Percentiles rank a stretch among this genome's conserved stretches.
phyloP scores from a whole-genome alignment of 1,284 basidiomycete species.

The Cryptococcus jaspeensis region DNA sequence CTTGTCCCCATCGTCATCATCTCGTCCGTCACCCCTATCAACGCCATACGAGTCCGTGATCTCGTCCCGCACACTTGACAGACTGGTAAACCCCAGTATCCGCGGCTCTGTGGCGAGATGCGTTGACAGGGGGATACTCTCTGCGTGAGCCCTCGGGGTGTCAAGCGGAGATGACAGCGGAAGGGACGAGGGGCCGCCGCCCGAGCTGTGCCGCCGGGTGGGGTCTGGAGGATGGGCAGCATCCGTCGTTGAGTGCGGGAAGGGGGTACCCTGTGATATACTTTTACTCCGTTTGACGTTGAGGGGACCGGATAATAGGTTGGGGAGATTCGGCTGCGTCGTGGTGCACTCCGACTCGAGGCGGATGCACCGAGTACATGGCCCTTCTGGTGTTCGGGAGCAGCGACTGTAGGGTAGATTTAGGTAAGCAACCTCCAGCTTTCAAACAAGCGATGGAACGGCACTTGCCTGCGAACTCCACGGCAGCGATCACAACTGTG shows the following conservation, averaged over 20 bases:
- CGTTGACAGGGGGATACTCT: slow-evolving; percentile 1
- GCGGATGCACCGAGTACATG: slow-evolving; percentile 1
- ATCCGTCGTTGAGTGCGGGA: neutral
- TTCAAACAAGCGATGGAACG: neutral
- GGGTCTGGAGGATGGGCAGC: neutral
- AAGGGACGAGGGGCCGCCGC: no score
- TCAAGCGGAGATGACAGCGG: no score
- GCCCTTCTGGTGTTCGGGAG: neutral
- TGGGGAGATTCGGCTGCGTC: neutral
- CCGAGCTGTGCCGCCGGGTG: no score
- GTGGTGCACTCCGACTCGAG: slow-evolving; percentile 2
- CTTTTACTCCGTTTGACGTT: neutral
- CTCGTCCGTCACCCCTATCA: neutral
- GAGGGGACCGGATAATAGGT: neutral
- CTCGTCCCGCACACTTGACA: slow-evolving; percentile 4
- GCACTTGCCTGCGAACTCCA: neutral
- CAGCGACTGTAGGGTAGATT: slow-evolving; percentile 1
- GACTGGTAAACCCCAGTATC: slow-evolving; percentile 1
- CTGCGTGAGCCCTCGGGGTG: neutral
- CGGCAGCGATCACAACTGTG: slow-evolving; percentile 5
- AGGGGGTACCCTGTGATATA: neutral
- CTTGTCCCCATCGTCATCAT: neutral
- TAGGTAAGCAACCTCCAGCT: neutral
- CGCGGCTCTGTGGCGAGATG: slow-evolving; percentile 6
- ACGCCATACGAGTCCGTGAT: slow-evolving; percentile 1